Evolutionary conservation across 2,329 filamentous ascomycete species (phyloP).

Genomic region (Beauveria scarabaeidicola): DNA sequence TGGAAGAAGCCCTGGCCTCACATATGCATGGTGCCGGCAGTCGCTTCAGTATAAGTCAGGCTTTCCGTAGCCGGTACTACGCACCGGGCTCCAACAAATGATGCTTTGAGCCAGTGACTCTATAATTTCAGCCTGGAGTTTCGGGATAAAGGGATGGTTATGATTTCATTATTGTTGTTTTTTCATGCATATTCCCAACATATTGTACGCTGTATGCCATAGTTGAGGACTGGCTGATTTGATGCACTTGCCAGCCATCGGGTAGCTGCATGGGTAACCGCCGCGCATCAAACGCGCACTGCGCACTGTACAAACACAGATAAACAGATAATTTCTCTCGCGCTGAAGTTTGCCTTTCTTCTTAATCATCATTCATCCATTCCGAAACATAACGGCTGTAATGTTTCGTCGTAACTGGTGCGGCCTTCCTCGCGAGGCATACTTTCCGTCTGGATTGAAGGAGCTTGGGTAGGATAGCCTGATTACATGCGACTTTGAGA

Average conservation of each 20-base stretch:
- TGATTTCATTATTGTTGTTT: conserved; percentile 1
- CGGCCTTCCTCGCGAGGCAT: conserved; percentile 61
- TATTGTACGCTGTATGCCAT: not conserved
- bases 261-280: not conserved
- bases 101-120: conserved; percentile 1
- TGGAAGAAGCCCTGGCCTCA: conserved; percentile 68
- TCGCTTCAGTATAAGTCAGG: conserved; percentile 60
- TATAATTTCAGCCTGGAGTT: conserved; percentile 4
- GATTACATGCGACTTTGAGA: not conserved
- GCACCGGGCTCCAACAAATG: conserved; percentile 29
- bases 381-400: not conserved
- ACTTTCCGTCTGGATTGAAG: conserved; percentile 56
- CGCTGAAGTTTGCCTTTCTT: no score
- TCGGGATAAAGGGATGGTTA: not conserved
- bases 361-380: not conserved
- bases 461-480: conserved; percentile 54
- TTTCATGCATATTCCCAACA: not conserved
- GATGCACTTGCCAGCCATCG: conserved; percentile 2
- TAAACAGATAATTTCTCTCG: conserved; percentile 14
- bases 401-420: conserved; percentile 72
- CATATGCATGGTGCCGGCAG: conserved; percentile 31
- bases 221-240: not conserved
- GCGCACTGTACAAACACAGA: conserved; percentile 16
- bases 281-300: not conserved
- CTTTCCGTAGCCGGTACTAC: conserved; percentile 57